Base-by-base conservation (phyloP, 1,139 yeast genomes). In the Zygoascus hellenicus region DNA sequence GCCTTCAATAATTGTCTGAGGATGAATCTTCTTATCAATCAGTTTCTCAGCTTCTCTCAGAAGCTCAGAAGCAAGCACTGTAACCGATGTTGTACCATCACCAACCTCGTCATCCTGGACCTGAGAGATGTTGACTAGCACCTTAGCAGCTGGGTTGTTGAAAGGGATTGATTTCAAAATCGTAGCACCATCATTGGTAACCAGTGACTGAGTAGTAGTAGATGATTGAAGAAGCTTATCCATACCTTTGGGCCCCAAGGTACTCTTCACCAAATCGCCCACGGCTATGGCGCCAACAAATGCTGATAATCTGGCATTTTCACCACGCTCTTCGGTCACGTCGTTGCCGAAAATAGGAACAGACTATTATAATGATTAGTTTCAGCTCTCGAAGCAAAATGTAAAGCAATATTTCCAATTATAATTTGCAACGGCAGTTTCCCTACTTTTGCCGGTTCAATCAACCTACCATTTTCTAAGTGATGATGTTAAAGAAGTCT, bases 31-130 rank as follows among this genome's bases (percentile, higher is more conserved):
- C 65, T 83, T 86, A 56, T 89, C 96, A 49, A 92, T 84, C 56
- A 92, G 77, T 64, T 83, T 83, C 69, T 94, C 98, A 31, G 98
- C 97, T 69, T 94, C 97, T 64, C 96, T 80, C 57, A 92, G 75
- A 52, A 92, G 75, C 68, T 92, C 98, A 11, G 97, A 92, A 46
- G 94, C 80, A 50, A 92, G 72, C 11, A 92, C 97, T 0, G 97
- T 89, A 31, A 92, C 99, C n/a, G 96, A 87, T 0, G 99, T 92
- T 41, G 99, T 92, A 56, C 99, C 99, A 67, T 92, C 99, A 48
- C 99, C 98, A 60, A 92, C 95, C 66, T 92, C 97, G 65, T 92
- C 97, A 63, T 92, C 99, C 72, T 92, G 99, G 34, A 92, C 97
- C 67, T 92, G 92, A 47, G 97, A 83, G 53, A 92, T 85, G 65